phyloP scores from a whole-genome alignment of 192 early-diverging fungal genomes.

The Linderina pennispora region DNA sequence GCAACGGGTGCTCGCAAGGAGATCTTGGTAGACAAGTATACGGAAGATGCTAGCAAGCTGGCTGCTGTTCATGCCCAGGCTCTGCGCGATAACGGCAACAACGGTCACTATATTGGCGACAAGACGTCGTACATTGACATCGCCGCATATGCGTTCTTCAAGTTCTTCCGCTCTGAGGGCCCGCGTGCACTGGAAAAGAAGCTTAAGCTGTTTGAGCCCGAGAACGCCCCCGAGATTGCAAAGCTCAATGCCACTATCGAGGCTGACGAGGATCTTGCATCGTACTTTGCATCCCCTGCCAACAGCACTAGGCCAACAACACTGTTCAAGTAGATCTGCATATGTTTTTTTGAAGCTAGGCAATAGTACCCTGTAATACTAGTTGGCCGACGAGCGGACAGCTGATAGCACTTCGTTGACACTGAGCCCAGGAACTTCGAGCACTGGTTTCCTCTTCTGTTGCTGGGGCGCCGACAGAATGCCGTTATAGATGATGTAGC shows the following conservation, averaged over 20 bases:
- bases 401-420: no score
- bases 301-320: constrained; percentile 1
- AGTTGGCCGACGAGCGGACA: no score
- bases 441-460: no score
- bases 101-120: constrained; percentile 43
- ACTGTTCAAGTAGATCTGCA: constrained; percentile 2
- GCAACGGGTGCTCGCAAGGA: no score
- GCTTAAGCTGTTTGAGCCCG: constrained; percentile 1
- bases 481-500: constrained; percentile 33
- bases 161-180: constrained; percentile 2
- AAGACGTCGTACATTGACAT: constrained; percentile 40
- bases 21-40: no score
- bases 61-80: constrained; percentile 27
- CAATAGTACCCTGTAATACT: not conserved
- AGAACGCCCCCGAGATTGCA: constrained; percentile 19
- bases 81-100: constrained; percentile 47
- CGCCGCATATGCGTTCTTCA: constrained; percentile 13
- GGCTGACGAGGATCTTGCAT: constrained; percentile 1
- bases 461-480: constrained; percentile 10
- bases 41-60: no score
- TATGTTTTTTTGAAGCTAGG: constrained; percentile 3
- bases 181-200: not conserved
- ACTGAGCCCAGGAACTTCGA: no score
- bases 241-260: constrained; percentile 27
- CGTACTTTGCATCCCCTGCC: constrained; percentile 2